These are phyloP conservation scores for Lentinus tigrinus DNA, from an alignment of 768 basidiomycete genomes.

Conservation along the genomic window DNA sequence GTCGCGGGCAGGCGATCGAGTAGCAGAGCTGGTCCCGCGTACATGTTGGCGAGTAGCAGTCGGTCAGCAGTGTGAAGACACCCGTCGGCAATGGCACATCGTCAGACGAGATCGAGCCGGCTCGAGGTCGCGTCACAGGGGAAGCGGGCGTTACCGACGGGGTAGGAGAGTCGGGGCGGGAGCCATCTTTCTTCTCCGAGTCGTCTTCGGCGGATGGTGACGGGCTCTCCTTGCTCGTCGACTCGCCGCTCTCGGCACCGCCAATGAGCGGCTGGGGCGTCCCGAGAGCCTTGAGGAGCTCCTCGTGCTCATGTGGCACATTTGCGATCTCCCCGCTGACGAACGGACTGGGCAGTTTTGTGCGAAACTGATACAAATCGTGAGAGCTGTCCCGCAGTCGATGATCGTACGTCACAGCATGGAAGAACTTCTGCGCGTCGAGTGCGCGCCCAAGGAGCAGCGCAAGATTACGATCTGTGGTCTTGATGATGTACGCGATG, in stretches of 20 bases:
- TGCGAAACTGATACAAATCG: slow-evolving; percentile 93
- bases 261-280: slow-evolving; percentile 18
- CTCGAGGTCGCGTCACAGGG: slow-evolving; percentile 33
- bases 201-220: slow-evolving; percentile 31
- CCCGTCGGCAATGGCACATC: slow-evolving; percentile 81
- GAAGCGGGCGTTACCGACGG: slow-evolving; percentile 23
- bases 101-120: slow-evolving; percentile 48
- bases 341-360: slow-evolving; percentile 80
- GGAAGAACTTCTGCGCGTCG: slow-evolving; percentile 98
- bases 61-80: slow-evolving; percentile 93
- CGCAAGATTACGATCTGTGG: slow-evolving; percentile 94
- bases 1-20: slow-evolving; percentile 91
- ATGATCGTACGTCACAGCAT: slow-evolving; percentile 99
- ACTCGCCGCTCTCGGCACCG: slow-evolving; percentile 22
- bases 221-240: slow-evolving; percentile 28
- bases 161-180: slow-evolving; percentile 22
- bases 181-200: slow-evolving; percentile 25
- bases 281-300: slow-evolving; percentile 20
- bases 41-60: slow-evolving; percentile 98
- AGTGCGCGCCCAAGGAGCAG: slow-evolving; percentile 92
- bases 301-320: slow-evolving; percentile 37
- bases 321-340: slow-evolving; percentile 69
- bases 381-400: slow-evolving; percentile 82
- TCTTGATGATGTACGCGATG: slow-evolving; percentile 97
- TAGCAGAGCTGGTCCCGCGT: slow-evolving; percentile 94